Conservation (phyloP, 352 stramenopile genomes). For the Peronosclerospora sorghi region DNA sequence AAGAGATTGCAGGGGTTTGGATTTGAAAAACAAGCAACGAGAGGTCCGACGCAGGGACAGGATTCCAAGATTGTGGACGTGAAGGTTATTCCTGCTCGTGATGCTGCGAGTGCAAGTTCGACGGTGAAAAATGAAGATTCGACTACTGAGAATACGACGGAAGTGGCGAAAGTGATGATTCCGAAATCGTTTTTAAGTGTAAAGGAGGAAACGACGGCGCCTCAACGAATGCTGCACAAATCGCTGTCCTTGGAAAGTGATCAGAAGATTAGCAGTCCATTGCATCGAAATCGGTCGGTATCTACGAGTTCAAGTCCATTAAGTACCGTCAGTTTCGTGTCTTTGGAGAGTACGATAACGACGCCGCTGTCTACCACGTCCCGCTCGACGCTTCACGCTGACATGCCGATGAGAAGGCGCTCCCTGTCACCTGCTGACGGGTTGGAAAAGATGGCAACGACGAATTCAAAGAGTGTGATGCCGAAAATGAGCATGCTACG, state of each 20-base stretch:
- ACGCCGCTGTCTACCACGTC: constrained; percentile 16
- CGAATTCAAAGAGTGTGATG: constrained; percentile 34
- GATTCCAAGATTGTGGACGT: constrained; percentile 16
- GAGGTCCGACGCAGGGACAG: constrained; percentile 9
- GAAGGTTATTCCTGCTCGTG: neutral
- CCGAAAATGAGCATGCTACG: constrained; percentile 52
- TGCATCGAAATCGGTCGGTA: constrained; percentile 22
- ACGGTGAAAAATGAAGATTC: neutral
- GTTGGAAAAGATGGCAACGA: constrained; percentile 48
- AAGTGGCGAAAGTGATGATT: too few species aligned
- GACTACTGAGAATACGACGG: too few species aligned
- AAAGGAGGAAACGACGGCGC: too few species aligned
- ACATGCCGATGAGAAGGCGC: constrained; percentile 15
- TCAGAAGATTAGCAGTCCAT: too few species aligned
- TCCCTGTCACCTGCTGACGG: constrained; percentile 47
- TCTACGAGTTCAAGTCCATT: constrained; percentile 16
- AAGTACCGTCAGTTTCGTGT: constrained; percentile 24
- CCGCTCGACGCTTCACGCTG: constrained; percentile 8
- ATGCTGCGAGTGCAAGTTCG: constrained; percentile 5
- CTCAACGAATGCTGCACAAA: too few species aligned
- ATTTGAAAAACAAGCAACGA: constrained; percentile 18
- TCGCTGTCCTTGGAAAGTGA: neutral
- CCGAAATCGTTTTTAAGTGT: too few species aligned
- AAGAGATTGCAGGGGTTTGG: constrained; percentile 39
- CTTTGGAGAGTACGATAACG: constrained; percentile 19